Base-by-base conservation (phyloP, 2,329 filamentous ascomycete genomes). In the Nothomitra cinnamomea region DNA sequence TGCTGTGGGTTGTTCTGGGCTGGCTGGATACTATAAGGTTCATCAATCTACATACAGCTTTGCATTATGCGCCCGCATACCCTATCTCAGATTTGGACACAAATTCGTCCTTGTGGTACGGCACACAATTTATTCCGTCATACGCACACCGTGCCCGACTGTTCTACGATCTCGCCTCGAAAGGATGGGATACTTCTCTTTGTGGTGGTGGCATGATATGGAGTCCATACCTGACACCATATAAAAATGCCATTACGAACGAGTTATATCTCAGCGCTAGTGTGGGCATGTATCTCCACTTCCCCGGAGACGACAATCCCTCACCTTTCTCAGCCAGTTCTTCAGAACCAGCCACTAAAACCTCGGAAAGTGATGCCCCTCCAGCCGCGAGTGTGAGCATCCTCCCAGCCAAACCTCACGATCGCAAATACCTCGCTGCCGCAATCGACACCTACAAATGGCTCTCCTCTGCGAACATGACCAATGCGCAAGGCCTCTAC, bases 171-270 rank as follows among this genome's bases (percentile, higher is more conserved):
- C 70, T 94, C 38, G 85, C 86, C 3, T 75, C 79, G 3, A 70
- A 75, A 10, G 87, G 90, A 3, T 96, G 89, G 87, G 85, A 94
- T 62, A 83, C 78, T 21, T 74, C 73, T 22, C 75, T 94, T 3
- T 96, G 90, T 61, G 77, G 77, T 3, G 90, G 90, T 21, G 90
- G 90, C 45, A 94, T 96, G 85, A 77, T 80, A 13, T 96, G 90
- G 90, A 94, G 85, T 59, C 87, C 87, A 2, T 77, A 79, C 36
- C 69, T 90, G 25, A 67, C 75, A 40, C 87, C 88, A 0, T 96
- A 95, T 71, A 96, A 95, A 64, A 96, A 96, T 62, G 87, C 90
- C 57, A 94, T 96, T 61, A 96, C 90, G 28, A 95, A 95, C 62
- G 80, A 95, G 64, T 76, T 95, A 1, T 95, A 78, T 68, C 86